These are phyloP conservation scores for Neohortaea acidophila DNA, from an alignment of 495 filamentous ascomycete genomes.

Conservation along the genomic window DNA sequence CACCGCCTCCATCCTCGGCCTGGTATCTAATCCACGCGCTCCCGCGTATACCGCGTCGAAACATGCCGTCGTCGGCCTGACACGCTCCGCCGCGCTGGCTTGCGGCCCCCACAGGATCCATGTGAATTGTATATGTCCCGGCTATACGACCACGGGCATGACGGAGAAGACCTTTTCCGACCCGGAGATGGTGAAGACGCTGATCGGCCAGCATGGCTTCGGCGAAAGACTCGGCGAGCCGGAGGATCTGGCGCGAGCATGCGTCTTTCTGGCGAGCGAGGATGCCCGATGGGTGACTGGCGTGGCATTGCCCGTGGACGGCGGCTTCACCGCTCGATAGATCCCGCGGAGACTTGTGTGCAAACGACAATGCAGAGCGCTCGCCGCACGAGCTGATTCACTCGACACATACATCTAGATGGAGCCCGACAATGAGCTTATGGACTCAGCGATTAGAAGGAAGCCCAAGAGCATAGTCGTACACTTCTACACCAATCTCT, in stretches of 20 bases:
- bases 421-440: no score
- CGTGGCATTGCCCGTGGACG: constrained; percentile 20
- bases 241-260: constrained; percentile 21
- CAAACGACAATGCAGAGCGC: no score
- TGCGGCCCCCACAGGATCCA: constrained; percentile 36
- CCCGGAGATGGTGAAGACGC: background rate
- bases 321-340: constrained; percentile 17
- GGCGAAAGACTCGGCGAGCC: constrained; percentile 16
- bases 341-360: no score
- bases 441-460: no score
- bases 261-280: constrained; percentile 22
- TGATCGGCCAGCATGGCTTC: constrained; percentile 18
- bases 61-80: constrained; percentile 36
- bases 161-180: constrained; percentile 7
- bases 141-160: constrained; percentile 31
- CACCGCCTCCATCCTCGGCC: constrained; percentile 32
- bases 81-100: constrained; percentile 34
- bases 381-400: no score
- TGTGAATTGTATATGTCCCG: constrained; percentile 40
- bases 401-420: no score
- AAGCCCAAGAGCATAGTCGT: no score
- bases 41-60: constrained; percentile 38
- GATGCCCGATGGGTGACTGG: constrained; percentile 24
- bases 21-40: constrained; percentile 23
- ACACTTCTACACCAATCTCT: no score